These are phyloP conservation scores for Lachnellula suecica DNA, from an alignment of 2,329 filamentous ascomycete genomes.

Conservation along the genomic window DNA sequence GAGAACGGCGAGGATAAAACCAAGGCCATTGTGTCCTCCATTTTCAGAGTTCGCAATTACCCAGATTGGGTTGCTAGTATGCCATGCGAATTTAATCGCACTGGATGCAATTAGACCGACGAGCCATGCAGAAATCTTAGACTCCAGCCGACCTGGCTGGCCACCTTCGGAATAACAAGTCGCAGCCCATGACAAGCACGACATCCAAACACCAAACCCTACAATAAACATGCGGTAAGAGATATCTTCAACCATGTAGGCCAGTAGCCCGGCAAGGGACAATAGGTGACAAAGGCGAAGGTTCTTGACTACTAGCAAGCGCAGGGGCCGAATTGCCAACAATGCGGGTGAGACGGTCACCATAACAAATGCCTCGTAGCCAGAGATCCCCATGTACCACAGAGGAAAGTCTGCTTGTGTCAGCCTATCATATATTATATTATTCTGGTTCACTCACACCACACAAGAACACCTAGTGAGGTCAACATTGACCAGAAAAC, in stretches of 20 bases:
- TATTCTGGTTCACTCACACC: slow-evolving; percentile 92
- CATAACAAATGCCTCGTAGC: slow-evolving; percentile 90
- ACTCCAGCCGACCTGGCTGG: slow-evolving; percentile 75
- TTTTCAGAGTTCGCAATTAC: slow-evolving; percentile 87
- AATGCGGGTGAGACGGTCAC: slow-evolving; percentile 78
- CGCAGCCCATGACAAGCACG: slow-evolving; percentile 81
- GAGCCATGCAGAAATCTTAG: slow-evolving; percentile 76
- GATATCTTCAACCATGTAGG: slow-evolving; percentile 74
- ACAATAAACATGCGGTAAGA: slow-evolving; percentile 76
- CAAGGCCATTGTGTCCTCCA: slow-evolving; percentile 88
- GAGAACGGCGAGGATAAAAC: slow-evolving; percentile 72
- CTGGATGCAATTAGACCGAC: slow-evolving; percentile 83
- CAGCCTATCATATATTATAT: too few species aligned
- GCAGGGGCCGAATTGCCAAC: slow-evolving; percentile 68
- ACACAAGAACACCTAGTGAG: slow-evolving; percentile 82
- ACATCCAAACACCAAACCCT: slow-evolving; percentile 76
- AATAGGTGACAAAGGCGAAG: slow-evolving; percentile 71
- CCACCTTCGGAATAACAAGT: slow-evolving; percentile 77
- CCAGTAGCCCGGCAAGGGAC: slow-evolving; percentile 74
- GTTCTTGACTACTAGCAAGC: slow-evolving; percentile 67
- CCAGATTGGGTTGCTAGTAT: slow-evolving; percentile 97
- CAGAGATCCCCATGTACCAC: slow-evolving; percentile 99
- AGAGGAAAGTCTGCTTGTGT: slow-evolving; percentile 75
- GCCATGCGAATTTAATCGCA: slow-evolving; percentile 87
- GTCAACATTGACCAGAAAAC: slow-evolving; percentile 96